phyloP scores from a whole-genome alignment of 768 basidiomycete species.

The Agrocybe pediades region DNA sequence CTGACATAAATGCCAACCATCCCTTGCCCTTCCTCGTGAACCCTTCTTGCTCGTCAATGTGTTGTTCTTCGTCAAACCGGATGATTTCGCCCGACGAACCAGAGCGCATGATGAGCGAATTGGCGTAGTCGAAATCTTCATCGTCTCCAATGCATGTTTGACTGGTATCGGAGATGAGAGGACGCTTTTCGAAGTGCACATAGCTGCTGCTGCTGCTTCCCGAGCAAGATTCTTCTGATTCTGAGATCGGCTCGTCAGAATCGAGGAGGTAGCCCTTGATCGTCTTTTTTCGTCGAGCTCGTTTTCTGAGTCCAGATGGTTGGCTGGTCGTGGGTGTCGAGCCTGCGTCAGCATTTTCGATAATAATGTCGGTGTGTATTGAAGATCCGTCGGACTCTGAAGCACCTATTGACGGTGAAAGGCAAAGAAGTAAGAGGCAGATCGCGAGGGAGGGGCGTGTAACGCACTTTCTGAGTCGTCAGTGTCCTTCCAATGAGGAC shows the following conservation, averaged over 20 bases:
- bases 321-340: constrained; percentile 3
- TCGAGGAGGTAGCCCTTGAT: constrained; percentile 40
- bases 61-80: neutral
- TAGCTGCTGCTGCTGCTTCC: neutral
- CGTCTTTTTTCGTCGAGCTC: neutral
- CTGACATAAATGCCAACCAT: constrained; percentile 19
- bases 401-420: neutral
- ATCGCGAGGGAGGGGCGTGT: neutral
- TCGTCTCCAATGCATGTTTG: neutral
- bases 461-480: constrained; percentile 1
- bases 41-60: neutral
- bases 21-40: neutral
- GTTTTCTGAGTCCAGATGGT: constrained; percentile 21
- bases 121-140: neutral
- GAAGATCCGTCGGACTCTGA: constrained; percentile 2
- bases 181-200: neutral
- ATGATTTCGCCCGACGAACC: constrained; percentile 6
- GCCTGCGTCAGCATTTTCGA: neutral
- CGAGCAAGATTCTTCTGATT: neutral
- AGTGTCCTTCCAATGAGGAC: neutral
- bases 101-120: neutral
- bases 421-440: neutral
- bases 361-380: neutral
- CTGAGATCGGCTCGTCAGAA: constrained; percentile 39
- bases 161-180: neutral